Evolutionary conservation across 1,284 basidiomycete species (phyloP), one percentile per base, ranked within the genome.

Genomic region (Fereydounia khargensis): DNA sequence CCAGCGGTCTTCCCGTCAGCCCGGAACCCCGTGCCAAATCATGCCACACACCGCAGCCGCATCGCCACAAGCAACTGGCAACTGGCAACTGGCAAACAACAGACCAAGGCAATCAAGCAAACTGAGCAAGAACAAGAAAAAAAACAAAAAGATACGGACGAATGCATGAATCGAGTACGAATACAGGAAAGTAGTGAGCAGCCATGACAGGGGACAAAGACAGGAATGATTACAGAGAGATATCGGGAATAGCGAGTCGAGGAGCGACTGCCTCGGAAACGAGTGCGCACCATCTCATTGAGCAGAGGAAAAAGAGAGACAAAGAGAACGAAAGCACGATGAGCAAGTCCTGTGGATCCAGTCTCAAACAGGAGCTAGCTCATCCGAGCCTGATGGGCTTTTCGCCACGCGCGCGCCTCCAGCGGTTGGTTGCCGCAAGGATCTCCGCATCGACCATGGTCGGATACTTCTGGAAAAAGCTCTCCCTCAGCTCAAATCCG

Each of bases 381-480:
- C n/a, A 39, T 52, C 41, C 55, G 3, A 61, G 48, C n/a, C 58
- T 53, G 33, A 61, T 56, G 1, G 58, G 53, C 22, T 51, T 46
- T 34, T 61, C 58, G 39, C 58, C 58, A 3, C 58, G 52, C 8
- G 53, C 48, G 18, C 58, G 35, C 27, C 53, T 48, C 58, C 58
- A 61, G 17, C 58, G 52, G 35, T 61, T 61, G 23, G 58, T 61
- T 35, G 52, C 42, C 10, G 42, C 42, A 8, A 61, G 42, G n/a
- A 61, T 61, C 35, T 56, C 47, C 22, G 41, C 53, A 35, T 61
- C 58, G 17, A 52, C 58, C 44, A 61, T 46, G 40, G 48, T 56
- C 19, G 58, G 58, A 23, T 61, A 61, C 38, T 61, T 61, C 36
- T 53, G 48, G 49, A 56, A 56, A 38, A 61, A 53, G 53, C 52